Evolutionary conservation across 192 early-diverging fungal species (phyloP).

Genomic region (Globomyces pollinis-pini): DNA sequence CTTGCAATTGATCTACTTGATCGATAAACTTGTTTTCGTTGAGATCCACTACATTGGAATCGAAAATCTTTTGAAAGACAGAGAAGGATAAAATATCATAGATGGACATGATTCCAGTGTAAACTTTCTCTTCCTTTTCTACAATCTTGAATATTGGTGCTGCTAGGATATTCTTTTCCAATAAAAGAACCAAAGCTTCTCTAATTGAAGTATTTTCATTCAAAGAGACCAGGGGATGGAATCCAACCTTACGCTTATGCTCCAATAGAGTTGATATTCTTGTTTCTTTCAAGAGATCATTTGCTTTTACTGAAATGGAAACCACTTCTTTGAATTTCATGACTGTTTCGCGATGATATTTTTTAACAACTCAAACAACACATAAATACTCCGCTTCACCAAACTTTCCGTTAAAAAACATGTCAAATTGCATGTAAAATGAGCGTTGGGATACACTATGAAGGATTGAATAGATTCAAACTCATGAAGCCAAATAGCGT

Average conservation of each 20-base stretch:
- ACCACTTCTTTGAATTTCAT: too few relatives aligned
- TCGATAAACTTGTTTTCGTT: constrained; percentile 5
- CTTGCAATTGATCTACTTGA: background rate
- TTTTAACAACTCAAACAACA: too few relatives aligned
- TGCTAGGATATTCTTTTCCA: constrained; percentile 30
- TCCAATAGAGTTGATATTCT: background rate
- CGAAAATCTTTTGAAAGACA: constrained; percentile 43
- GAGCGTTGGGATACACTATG: too few relatives aligned
- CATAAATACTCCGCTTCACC: too few relatives aligned
- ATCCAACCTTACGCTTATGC: background rate
- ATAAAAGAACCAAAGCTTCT: constrained; percentile 26
- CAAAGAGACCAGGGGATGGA: constrained; percentile 22
- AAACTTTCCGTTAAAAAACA: too few relatives aligned
- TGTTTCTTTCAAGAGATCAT: background rate
- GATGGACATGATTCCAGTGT: constrained; percentile 40
- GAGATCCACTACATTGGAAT: constrained; percentile 22
- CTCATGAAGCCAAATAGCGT: too few relatives aligned
- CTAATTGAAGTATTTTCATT: constrained; percentile 22
- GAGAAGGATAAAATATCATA: constrained; percentile 39
- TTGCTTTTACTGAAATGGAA: too few relatives aligned
- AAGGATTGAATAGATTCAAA: too few relatives aligned
- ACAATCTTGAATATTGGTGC: constrained; percentile 24
- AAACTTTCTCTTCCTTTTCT: constrained; percentile 4
- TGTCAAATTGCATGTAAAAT: too few relatives aligned
- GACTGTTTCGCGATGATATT: too few relatives aligned